Base-by-base conservation (phyloP, 441 rosid genomes). In the Bruguiera hainesii region DNA sequence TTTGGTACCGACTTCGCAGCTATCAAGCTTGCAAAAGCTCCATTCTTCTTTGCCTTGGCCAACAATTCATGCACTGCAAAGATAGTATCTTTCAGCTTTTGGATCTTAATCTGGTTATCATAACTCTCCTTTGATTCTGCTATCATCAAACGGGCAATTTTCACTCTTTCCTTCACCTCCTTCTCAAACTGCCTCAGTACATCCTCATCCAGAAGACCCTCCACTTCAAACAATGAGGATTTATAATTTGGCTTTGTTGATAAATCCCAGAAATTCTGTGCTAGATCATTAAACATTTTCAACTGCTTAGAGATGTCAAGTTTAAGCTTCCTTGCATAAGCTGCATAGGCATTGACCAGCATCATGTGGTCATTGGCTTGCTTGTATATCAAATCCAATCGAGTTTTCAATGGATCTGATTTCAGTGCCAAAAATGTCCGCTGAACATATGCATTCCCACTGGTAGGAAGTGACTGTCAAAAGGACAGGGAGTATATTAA, bases 61-160 rank as follows among this genome's bases (percentile, higher is more conserved):
- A 89, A 76, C 80, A 80, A 76, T 53, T 93, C 98, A 29, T 89
- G 83, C 15, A 86, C 91, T 2, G 97, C 90, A 46, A 93, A 93
- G 57, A 93, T 90, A 0, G 98, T 93, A 62, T 93, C 98, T 70
- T 89, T 89, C 73, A 90, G 61, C 86, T 93, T 93, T 85, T 93
- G 98, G 73, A 93, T 90, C 81, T 93, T 93, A 21, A 93, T 75
- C 88, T 93, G 97, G 63, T 87, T 93, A 69, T 93, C 97, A 9
- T 93, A 93, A 60, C 84, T 90, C 83, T 93, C 97, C 73, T 93
- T 93, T 0, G 92, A 35, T 77, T 93, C 98, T 7, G 71, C 87
- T 29, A 93, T 85, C 89, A 90, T 83, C 78, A 76, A 51, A 51
- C 98, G 84, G 0, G 89, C 83, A 0, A 78, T 67, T 76, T 93